Percentiles rank a stretch among this genome's conserved stretches.
Evolutionary conservation across 495 filamentous ascomycete genomes (phyloP).

Genomic region (Aspergillus wentii): DNA sequence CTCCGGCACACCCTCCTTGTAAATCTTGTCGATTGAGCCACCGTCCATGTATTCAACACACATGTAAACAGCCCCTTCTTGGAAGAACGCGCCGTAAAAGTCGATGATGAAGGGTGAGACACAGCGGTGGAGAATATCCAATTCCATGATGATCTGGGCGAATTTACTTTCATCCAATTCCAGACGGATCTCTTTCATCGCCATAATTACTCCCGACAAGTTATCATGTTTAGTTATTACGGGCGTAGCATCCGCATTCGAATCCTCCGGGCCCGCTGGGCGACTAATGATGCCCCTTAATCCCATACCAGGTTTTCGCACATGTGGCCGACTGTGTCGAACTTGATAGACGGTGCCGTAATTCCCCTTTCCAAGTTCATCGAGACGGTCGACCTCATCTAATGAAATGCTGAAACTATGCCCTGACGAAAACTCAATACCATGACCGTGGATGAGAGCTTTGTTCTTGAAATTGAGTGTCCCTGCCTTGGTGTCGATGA

Average conservation of each 20-base stretch:
- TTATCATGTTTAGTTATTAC: slow-evolving; percentile 22
- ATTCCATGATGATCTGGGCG: slow-evolving; percentile 94
- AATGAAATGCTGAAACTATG: slow-evolving; percentile 90
- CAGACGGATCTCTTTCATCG: slow-evolving; percentile 98
- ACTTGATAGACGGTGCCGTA: slow-evolving; percentile 98
- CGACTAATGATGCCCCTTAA: slow-evolving; percentile 56
- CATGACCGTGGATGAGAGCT: slow-evolving; percentile 78
- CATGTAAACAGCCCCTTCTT: slow-evolving; percentile 98
- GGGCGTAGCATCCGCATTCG: slow-evolving; percentile 12
- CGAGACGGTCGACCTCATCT: slow-evolving; percentile 90
- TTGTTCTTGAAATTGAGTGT: slow-evolving; percentile 92
- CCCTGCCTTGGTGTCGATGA: slow-evolving; percentile 85
- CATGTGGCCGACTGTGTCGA: slow-evolving; percentile 71
- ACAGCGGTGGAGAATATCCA: slow-evolving; percentile 94
- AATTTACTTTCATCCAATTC: slow-evolving; percentile 97
- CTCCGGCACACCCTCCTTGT: slow-evolving; percentile 90
- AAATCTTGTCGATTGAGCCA: slow-evolving; percentile 96
- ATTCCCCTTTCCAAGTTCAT: slow-evolving; percentile 96
- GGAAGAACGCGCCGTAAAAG: slow-evolving; percentile 98
- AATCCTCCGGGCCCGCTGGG: slow-evolving; percentile 24
- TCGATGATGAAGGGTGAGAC: slow-evolving; percentile 94
- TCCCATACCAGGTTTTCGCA: slow-evolving; percentile 75
- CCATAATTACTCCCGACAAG: slow-evolving; percentile 78
- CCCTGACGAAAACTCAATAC: slow-evolving; percentile 87
- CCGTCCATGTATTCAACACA: slow-evolving; percentile 99